Evolutionary conservation across 306 rosid genomes (phyloP), one percentile per base, ranked within the genome.

Genomic region (Vigna radiata): DNA sequence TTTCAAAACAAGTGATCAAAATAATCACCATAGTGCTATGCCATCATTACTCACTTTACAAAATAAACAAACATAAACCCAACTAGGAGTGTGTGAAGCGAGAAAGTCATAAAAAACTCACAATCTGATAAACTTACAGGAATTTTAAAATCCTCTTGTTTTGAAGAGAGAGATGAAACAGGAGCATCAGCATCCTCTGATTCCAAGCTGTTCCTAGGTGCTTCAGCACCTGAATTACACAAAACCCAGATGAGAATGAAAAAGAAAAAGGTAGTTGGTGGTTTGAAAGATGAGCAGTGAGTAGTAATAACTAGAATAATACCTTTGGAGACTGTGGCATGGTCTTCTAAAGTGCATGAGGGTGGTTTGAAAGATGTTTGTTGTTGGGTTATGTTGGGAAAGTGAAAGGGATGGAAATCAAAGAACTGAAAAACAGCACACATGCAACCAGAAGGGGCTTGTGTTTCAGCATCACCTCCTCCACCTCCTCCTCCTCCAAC

Each of bases 151-250:
- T 23, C 56, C 59, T 88, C 87, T 83, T 88, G 87, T 73, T 81
- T 88, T 68, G 85, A 79, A 55, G 84, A 78, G 75, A 73, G 37
- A 69, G 72, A 73, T 74, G 91, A 74, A 14, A 84, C 33, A 68
- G 79, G 56, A 36, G 78, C 79, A 23, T 78, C 53, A 53, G 79
- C 82, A 47, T 84, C 89, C 27, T 88, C 88, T 58, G 86, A 91
- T 81, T 89, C 89, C 91, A 92, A 77, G 85, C 96, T 90, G 80
- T 89, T 94, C 81, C 96, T 82, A 49, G 97, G 97, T 46, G 97
- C 96, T 83, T 89, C 94, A 79, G 78, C 47, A 33, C 98, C 98
- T 91, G 87, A 62, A 83, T 71, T 33, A 36, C 77, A 72, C 46
- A 85, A 44, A 56, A 83, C 52, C 44, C 68, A 70, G 66, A 61